Conservation (phyloP, 176 grass and related monocot genomes). For the Rhynchospora pubera region DNA sequence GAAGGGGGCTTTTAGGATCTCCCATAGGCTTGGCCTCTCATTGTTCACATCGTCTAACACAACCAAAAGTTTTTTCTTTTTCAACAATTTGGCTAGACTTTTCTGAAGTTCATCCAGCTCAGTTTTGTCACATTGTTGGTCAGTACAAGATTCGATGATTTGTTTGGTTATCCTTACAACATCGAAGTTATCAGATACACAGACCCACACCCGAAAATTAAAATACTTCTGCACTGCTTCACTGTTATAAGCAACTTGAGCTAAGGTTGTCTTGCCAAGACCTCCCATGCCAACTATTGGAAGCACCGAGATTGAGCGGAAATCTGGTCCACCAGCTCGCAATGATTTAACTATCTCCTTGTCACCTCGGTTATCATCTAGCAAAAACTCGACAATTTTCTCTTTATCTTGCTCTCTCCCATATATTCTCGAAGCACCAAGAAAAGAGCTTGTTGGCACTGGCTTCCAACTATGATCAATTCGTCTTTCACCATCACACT, state of each 20-base stretch:
- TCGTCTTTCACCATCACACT: neutral
- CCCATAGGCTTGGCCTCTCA: constrained; percentile 25
- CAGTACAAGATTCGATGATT: neutral
- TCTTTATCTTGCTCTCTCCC: neutral
- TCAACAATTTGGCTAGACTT: neutral
- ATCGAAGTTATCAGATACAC: constrained; percentile 19
- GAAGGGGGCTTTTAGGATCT: neutral
- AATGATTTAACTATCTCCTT: neutral
- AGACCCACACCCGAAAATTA: constrained; percentile 6
- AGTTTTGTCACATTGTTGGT: neutral
- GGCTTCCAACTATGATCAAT: neutral
- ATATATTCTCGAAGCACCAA: neutral
- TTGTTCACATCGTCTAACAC: constrained; percentile 24
- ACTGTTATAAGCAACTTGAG: constrained; percentile 10
- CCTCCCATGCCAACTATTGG: constrained; percentile 11
- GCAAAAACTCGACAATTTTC: constrained; percentile 9
- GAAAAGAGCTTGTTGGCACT: constrained; percentile 14
- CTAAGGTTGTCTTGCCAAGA: constrained; percentile 20
- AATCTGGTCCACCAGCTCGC: neutral
- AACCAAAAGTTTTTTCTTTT: constrained; percentile 12
- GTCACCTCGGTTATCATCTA: neutral
- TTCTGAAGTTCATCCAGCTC: neutral
- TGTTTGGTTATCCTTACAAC: constrained; percentile 5
- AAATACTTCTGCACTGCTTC: neutral
- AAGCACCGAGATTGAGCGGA: constrained; percentile 1